Conservation (phyloP, 2,329 filamentous ascomycete genomes). For the Paracoccidioides lutzii region DNA sequence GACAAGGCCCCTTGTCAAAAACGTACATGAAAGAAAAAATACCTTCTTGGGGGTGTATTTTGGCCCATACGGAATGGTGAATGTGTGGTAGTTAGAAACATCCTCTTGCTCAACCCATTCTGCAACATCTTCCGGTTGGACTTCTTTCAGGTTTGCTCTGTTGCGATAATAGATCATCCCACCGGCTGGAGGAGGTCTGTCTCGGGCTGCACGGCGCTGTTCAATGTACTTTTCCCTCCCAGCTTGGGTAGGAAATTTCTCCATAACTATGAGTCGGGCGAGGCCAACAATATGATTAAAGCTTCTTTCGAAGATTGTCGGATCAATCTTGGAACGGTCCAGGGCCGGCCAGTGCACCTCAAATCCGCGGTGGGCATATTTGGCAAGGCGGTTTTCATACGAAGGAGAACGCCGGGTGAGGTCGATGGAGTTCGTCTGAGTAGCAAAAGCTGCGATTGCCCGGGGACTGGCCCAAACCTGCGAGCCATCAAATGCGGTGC, state of each 20-base stretch:
- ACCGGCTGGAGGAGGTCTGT: slow-evolving; percentile 47
- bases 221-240: slow-evolving; percentile 59
- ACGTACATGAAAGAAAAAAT: slow-evolving; percentile 9
- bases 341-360: slow-evolving; percentile 69
- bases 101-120: slow-evolving; percentile 72
- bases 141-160: slow-evolving; percentile 61
- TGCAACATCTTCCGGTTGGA: slow-evolving; percentile 65
- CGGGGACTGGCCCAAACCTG: slow-evolving; percentile 70
- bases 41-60: slow-evolving; percentile 25
- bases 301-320: slow-evolving; percentile 74
- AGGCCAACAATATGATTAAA: slow-evolving; percentile 65
- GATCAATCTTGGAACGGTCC: slow-evolving; percentile 63
- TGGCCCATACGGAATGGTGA: slow-evolving; percentile 28
- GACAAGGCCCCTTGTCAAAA: slow-evolving; percentile 27
- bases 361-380: slow-evolving; percentile 74
- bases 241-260: slow-evolving; percentile 56
- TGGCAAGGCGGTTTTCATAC: slow-evolving; percentile 75
- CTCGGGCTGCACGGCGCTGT: slow-evolving; percentile 58
- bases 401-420: slow-evolving; percentile 68
- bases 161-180: slow-evolving; percentile 32
- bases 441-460: slow-evolving; percentile 65
- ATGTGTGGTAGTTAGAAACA: slow-evolving; percentile 66
- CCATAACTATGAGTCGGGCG: slow-evolving; percentile 64
- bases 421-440: slow-evolving; percentile 70
- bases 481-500: slow-evolving; percentile 65